Base-by-base conservation (phyloP, 192 early-diverging fungal species). In the Chytriomyces sp. region DNA sequence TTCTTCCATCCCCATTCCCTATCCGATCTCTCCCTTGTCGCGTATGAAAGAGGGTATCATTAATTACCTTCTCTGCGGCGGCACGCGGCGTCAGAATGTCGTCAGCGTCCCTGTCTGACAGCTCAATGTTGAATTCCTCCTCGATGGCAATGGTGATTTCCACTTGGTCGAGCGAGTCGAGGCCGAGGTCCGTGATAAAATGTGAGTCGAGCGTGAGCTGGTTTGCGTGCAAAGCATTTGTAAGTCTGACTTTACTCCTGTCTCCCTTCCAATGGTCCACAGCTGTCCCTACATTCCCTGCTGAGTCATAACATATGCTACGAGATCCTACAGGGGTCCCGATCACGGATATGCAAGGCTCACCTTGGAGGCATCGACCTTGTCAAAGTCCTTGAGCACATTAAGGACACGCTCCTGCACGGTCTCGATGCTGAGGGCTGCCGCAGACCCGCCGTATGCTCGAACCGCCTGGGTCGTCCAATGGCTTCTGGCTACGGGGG, bases 121-220 rank as follows among this genome's bases (percentile, higher is more conserved):
- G 92, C 83, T 99, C 98, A 65, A 99, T 90, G 75, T 92, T 94
- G 83, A 99, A 99, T 82, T 99, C 97, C 78, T 99, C 97, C 82
- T 99, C 97, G 70, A 99, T 91, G 64, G 96, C 96, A 95, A 99
- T 98, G 60, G 96, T 95, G 59, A 99, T 93, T 84, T 99, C 98
- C 30, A 99, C 95, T 57, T 94, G 92, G 82, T 98, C 98, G 65
- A 99, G 87, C 77, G 90, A 92, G 82, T 99, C 98, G 58, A 99
- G 82, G 17, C 94, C 94, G 70, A 99, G 91, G 78, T 98, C 98
- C 72, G 90, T 90, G 80, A 89, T 83, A 80, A 99, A 99, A 77
- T 92, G 89, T 17, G 98, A 88, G 59, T 89, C 78, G 68, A 92
- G 82, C 37, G 92, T 78, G 41, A 99, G 78, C 97, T 98, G 84